A percentile compares a stretch with the other conserved stretches of the same genome.
Conservation (phyloP, 108 stramenopile species). For the Mediolabrus comicus region DNA sequence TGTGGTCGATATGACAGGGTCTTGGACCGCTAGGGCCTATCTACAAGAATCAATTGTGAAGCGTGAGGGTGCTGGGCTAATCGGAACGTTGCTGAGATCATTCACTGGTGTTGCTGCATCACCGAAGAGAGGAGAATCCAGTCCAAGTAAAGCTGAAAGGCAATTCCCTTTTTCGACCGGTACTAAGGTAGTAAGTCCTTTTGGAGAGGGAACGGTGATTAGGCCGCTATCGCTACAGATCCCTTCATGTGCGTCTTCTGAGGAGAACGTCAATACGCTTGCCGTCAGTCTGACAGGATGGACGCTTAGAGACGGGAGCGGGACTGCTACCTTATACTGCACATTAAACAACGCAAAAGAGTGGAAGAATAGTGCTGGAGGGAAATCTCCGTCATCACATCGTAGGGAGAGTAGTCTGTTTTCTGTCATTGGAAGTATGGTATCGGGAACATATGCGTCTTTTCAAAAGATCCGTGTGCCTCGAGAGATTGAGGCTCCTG, state of each 20-base stretch:
- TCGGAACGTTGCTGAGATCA: conserved; percentile 25
- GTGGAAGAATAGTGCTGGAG: conserved; percentile 66
- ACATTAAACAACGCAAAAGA: conserved; percentile 62
- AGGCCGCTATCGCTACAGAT: conserved; percentile 36
- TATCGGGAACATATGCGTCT: conserved; percentile 53
- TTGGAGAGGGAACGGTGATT: conserved; percentile 65
- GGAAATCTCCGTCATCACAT: conserved; percentile 9
- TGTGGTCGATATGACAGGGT: conserved; percentile 69
- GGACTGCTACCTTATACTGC: conserved; percentile 76
- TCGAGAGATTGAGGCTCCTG: conserved; percentile 42
- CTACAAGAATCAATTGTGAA: conserved; percentile 56
- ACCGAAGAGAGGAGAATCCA: conserved; percentile 4
- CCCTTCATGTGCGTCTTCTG: neutral
- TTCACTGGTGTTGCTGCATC: conserved; percentile 1
- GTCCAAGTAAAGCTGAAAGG: conserved; percentile 1
- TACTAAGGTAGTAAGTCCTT: conserved; percentile 65
- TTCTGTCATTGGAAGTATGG: conserved; percentile 66
- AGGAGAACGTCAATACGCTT: conserved; percentile 41
- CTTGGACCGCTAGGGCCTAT: conserved; percentile 72
- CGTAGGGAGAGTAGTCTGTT: conserved; percentile 54
- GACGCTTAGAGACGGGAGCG: conserved; percentile 72
- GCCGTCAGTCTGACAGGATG: conserved; percentile 65
- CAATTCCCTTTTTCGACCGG: conserved; percentile 65
- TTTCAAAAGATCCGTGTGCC: conserved; percentile 46
- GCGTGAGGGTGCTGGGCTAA: conserved; percentile 58